Evolutionary conservation across 2,329 filamentous ascomycete species (phyloP).

Genomic region (Whalleya microplaca): DNA sequence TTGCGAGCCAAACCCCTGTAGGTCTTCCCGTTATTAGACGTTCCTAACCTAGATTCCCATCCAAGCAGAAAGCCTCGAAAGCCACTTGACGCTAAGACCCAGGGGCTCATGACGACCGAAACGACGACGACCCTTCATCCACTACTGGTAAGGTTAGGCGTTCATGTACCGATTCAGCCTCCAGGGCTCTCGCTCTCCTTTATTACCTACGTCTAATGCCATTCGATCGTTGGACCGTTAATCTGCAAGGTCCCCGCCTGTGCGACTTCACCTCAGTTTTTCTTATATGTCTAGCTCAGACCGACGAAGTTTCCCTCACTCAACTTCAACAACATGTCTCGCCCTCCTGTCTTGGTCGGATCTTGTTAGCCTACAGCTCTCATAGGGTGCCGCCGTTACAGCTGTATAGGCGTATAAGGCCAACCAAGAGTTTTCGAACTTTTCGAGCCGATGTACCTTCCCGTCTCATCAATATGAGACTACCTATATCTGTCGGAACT

Average conservation of each 20-base stretch:
- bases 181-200: conserved; percentile 9
- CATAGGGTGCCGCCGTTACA: conserved; percentile 4
- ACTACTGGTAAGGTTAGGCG: too few species aligned
- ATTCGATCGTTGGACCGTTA: conserved; percentile 27
- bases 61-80: conserved; percentile 16
- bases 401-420: conserved; percentile 9
- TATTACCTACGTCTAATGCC: conserved; percentile 17
- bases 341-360: conserved; percentile 12
- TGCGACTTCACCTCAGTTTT: conserved; percentile 14
- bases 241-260: conserved; percentile 27
- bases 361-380: conserved; percentile 2
- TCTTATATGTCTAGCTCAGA: conserved; percentile 9
- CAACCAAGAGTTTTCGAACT: conserved; percentile 11
- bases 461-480: conserved; percentile 27
- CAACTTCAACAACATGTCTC: conserved; percentile 7
- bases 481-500: conserved; percentile 20
- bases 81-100: conserved; percentile 10
- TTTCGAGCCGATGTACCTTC: conserved; percentile 22
- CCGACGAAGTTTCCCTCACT: conserved; percentile 7
- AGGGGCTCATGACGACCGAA: conserved; percentile 13
- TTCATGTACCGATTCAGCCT: conserved; percentile 21
- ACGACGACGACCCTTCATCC: conserved; percentile 22
- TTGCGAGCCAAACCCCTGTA: conserved; percentile 13
- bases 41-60: conserved; percentile 10
- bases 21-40: conserved; percentile 6